Conservation (phyloP, 129 eudicot species). For the Cynara cardunculus region DNA sequence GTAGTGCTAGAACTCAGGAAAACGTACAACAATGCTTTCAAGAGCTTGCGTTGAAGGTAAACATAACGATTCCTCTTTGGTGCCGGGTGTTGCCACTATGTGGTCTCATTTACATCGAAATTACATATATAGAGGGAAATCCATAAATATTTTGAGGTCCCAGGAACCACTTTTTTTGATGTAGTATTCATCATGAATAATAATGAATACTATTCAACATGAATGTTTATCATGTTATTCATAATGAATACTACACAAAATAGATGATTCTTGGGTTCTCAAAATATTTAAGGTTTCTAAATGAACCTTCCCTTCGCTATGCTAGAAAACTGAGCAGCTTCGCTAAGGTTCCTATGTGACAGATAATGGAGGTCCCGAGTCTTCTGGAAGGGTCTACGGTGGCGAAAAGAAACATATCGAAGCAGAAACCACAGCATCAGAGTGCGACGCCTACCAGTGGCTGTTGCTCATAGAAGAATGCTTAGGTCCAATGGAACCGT, state of each 20-base stretch:
- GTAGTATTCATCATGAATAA: too few species aligned
- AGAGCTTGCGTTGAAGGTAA: conserved; percentile 86
- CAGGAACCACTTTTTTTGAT: too few species aligned
- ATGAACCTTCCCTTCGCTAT: too few species aligned
- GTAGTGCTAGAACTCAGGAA: conserved; percentile 87
- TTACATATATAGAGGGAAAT: not conserved
- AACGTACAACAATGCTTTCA: conserved; percentile 79
- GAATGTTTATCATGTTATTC: too few species aligned
- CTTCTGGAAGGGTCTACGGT: conserved; percentile 80
- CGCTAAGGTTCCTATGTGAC: too few species aligned
- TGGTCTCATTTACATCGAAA: not conserved
- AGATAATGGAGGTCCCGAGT: conserved; percentile 97
- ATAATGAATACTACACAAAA: too few species aligned
- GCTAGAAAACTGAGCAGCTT: too few species aligned
- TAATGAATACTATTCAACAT: too few species aligned
- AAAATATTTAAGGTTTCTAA: too few species aligned
- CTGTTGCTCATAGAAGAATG: conserved; percentile 56
- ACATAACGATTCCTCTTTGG: not conserved
- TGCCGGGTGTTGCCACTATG: not conserved
- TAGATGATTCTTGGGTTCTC: too few species aligned
- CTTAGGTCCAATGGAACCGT: not conserved
- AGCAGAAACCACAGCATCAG: conserved; percentile 71
- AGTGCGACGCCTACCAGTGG: conserved; percentile 28
- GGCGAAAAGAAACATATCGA: conserved; percentile 66
- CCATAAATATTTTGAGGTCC: too few species aligned